These are phyloP conservation scores for Lasiosphaeris hirsuta DNA, from an alignment of 495 filamentous ascomycete genomes.

Conservation along the genomic window DNA sequence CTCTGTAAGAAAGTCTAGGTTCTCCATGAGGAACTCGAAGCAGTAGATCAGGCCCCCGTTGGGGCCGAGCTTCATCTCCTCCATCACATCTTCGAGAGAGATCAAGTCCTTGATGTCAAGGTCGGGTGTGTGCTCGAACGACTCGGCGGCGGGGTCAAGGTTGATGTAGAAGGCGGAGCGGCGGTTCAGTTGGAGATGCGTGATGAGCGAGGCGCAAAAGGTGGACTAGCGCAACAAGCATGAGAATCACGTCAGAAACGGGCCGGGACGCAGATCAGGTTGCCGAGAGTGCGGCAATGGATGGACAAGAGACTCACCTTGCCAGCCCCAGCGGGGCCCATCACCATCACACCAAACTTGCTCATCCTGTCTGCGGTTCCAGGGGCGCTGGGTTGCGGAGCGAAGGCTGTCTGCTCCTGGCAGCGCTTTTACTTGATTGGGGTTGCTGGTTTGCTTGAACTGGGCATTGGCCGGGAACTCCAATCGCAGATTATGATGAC, in stretches of 20 bases:
- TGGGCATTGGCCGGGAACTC: too few relatives aligned
- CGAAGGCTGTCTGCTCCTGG: not conserved
- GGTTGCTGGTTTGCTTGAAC: not conserved
- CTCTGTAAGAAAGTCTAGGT: conserved; percentile 91
- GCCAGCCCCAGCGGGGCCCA: conserved; percentile 87
- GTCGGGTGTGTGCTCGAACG: conserved; percentile 87
- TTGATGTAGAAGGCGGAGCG: conserved; percentile 94
- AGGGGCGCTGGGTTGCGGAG: not conserved
- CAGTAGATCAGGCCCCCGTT: conserved; percentile 98
- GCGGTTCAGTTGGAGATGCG: conserved; percentile 82
- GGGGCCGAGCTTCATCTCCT: conserved; percentile 87
- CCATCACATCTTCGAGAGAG: conserved; percentile 96
- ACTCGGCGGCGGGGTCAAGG: conserved; percentile 93
- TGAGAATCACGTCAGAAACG: conserved; percentile 16
- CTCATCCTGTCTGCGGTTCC: conserved; percentile 57
- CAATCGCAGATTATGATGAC: too few relatives aligned
- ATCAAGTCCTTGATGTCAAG: conserved; percentile 97
- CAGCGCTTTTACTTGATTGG: not conserved
- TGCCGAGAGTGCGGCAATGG: conserved; percentile 4
- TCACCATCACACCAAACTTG: conserved; percentile 90
- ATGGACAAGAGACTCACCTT: conserved; percentile 53
- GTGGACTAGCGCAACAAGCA: conserved; percentile 59
- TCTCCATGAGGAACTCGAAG: conserved; percentile 94
- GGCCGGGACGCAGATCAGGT: conserved; percentile 2
- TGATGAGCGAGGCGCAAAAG: conserved; percentile 89